Evolutionary conservation across 331 rosid species (phyloP), one percentile per base, ranked within the genome.

Genomic region (Telfairia occidentalis): DNA sequence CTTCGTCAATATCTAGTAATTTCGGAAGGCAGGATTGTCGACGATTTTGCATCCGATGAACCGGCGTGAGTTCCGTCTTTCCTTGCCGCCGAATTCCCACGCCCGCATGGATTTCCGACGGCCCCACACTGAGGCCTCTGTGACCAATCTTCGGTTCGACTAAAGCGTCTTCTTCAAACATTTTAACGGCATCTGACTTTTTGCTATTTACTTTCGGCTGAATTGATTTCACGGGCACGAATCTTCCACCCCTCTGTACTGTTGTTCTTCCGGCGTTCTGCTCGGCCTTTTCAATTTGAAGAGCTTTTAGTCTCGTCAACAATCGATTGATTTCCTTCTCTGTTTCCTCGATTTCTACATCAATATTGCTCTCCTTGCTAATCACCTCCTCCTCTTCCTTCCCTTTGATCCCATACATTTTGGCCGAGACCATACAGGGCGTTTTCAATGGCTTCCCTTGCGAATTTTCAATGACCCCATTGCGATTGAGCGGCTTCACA

Each of bases 21-120:
- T 90, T 90, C 88, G 92, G 86, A 65, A 85, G 86, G 74, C 96
- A 92, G 3, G 99, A 95, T 54, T 91, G 89, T 71, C 96, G 79
- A 57, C 97, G 97, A 79, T 18, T 83, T 81, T 85, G 92, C 7
- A 71, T 79, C 12, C 77, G 43, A 45, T 82, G 87, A 48, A 59
- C 57, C 3, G 93, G 89, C 18, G 91, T 90, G 8, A 59, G 73
- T 65, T 84, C 92, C 5, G 54, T 66, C 81, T 88, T 90, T n/a
- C 87, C 77, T 29, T 84, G 83, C 46, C 71, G 78, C 40, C 81
- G 81, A 21, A 78, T 35, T 6, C 85, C 82, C 1, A 78, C 76
- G 18, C 84, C 84, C 35, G 85, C 54, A 8, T 71, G 7, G 1
- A 94, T 91, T 78, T 94, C 98, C 50, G 86, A 66, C 49, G 91